These are phyloP conservation scores for Metschnikowia sp. DNA, from an alignment of 805 yeast genomes.

Conservation along the genomic window DNA sequence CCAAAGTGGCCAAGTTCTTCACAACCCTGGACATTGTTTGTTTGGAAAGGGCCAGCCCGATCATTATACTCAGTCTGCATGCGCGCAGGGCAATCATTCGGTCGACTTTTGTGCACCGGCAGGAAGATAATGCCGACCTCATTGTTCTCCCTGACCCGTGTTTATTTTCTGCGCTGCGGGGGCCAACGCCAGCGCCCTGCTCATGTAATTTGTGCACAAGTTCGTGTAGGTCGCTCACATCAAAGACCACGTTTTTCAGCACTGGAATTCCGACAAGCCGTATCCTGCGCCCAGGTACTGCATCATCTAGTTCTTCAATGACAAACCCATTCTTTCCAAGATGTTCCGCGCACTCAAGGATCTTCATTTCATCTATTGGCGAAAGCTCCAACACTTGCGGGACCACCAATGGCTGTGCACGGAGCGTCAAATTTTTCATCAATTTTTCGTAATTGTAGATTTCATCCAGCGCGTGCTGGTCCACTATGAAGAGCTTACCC, in stretches of 20 bases:
- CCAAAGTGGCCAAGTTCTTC: conserved; percentile 60
- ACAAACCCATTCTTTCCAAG: conserved; percentile 76
- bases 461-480: conserved; percentile 98
- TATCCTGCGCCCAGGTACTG: conserved; percentile 55
- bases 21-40: conserved; percentile 70
- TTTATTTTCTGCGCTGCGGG: background rate
- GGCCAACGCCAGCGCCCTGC: conserved; percentile 17
- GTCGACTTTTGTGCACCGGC: conserved; percentile 71
- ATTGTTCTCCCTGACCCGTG: background rate
- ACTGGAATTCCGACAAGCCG: conserved; percentile 63
- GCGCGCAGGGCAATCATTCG: conserved; percentile 93
- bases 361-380: conserved; percentile 72
- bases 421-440: conserved; percentile 52
- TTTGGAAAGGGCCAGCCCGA: conserved; percentile 66
- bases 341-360: conserved; percentile 54
- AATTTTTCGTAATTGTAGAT: conserved; percentile 82
- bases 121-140: background rate
- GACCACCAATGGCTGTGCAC: conserved; percentile 57
- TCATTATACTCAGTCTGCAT: conserved; percentile 90
- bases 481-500: conserved; percentile 76
- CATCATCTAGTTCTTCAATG: conserved; percentile 45
- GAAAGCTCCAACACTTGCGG: conserved; percentile 62
- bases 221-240: conserved; percentile 69
- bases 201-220: conserved; percentile 65
- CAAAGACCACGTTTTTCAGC: conserved; percentile 68